Percentiles rank a stretch among this genome's conserved stretches.
Conservation (phyloP, 805 yeast genomes). For the Candida railenensis region DNA sequence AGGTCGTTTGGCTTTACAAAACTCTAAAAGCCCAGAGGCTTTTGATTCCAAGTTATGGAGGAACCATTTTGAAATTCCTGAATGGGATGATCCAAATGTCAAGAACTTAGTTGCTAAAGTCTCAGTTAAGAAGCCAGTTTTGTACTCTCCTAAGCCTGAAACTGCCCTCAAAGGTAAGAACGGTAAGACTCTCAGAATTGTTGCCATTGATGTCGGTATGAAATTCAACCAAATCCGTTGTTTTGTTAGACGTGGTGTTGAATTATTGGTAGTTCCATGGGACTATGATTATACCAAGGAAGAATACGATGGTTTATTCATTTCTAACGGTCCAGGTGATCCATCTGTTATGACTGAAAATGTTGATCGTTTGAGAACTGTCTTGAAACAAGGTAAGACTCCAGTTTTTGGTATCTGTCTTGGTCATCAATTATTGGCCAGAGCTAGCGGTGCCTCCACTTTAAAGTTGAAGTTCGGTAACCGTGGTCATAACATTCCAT, state of each 20-base stretch:
- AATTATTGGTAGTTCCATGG: slow-evolving; percentile 94
- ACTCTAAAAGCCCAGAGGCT: slow-evolving; percentile 30
- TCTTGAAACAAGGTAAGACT: slow-evolving; percentile 63
- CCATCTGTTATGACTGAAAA: slow-evolving; percentile 80
- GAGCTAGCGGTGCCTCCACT: slow-evolving; percentile 94
- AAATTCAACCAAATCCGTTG: slow-evolving; percentile 97
- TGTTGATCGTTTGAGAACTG: slow-evolving; percentile 57
- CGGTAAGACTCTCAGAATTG: slow-evolving; percentile 77
- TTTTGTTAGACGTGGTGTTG: slow-evolving; percentile 94
- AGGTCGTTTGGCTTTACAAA: slow-evolving; percentile 79
- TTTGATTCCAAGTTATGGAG: slow-evolving; percentile 50
- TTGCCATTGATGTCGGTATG: slow-evolving; percentile 97
- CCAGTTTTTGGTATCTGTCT: slow-evolving; percentile 98
- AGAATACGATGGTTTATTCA: slow-evolving; percentile 89
- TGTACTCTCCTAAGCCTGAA: slow-evolving; percentile 65
- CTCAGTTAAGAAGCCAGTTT: slow-evolving; percentile 70
- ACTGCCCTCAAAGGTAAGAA: slow-evolving; percentile 53
- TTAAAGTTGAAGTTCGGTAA: slow-evolving; percentile 94
- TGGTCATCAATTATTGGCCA: slow-evolving; percentile 95
- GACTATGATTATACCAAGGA: slow-evolving; percentile 80
- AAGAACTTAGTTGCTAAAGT: slow-evolving; percentile 91
- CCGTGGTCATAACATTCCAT: slow-evolving; percentile 98
- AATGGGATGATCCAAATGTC: slow-evolving; percentile 91
- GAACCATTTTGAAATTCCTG: slow-evolving; percentile 66
- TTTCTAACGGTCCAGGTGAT: slow-evolving; percentile 99